Percentiles rank a stretch among this genome's conserved stretches.
Conservation (phyloP, 352 stramenopile genomes). For the Pythium sp. region DNA sequence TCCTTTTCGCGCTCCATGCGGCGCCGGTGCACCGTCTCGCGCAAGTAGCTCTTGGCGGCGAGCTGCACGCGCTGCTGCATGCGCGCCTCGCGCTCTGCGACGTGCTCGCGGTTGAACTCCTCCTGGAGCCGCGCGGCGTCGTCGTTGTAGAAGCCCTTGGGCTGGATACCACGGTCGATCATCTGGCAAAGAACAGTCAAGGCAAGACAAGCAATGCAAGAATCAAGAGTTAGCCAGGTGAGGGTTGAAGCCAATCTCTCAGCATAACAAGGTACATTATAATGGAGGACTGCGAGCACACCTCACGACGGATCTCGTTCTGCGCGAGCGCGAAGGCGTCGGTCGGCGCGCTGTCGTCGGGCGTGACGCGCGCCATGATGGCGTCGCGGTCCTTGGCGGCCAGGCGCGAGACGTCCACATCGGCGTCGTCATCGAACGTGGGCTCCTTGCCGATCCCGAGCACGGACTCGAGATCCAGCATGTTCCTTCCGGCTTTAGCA, state of each 20-base stretch:
- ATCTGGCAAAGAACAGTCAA: constrained; percentile 33
- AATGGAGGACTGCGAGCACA: constrained; percentile 10
- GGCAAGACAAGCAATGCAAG: neutral
- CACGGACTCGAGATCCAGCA: constrained; percentile 37
- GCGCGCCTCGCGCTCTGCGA: constrained; percentile 55
- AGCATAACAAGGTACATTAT: too few species aligned
- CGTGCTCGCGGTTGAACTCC: constrained; percentile 73
- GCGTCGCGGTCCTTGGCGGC: constrained; percentile 59
- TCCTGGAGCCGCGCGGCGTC: constrained; percentile 77
- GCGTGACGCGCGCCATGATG: constrained; percentile 64
- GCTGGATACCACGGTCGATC: constrained; percentile 81
- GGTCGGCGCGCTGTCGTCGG: constrained; percentile 59
- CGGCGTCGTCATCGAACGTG: constrained; percentile 58
- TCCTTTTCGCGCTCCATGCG: constrained; percentile 63
- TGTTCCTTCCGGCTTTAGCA: constrained; percentile 2
- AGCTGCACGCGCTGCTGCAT: constrained; percentile 67
- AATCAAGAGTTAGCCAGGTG: neutral
- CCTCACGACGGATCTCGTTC: constrained; percentile 81
- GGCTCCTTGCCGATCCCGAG: constrained; percentile 37
- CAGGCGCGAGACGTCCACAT: constrained; percentile 62
- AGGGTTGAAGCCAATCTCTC: neutral
- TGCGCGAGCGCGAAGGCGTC: constrained; percentile 74
- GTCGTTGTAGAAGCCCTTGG: constrained; percentile 85
- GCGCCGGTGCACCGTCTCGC: constrained; percentile 72
- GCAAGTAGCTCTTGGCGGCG: constrained; percentile 71